Percentiles rank a stretch among this genome's conserved stretches.
Evolutionary conservation across 2,329 filamentous ascomycete species (phyloP).

Genomic region (Coleophoma eucalyptorum): DNA sequence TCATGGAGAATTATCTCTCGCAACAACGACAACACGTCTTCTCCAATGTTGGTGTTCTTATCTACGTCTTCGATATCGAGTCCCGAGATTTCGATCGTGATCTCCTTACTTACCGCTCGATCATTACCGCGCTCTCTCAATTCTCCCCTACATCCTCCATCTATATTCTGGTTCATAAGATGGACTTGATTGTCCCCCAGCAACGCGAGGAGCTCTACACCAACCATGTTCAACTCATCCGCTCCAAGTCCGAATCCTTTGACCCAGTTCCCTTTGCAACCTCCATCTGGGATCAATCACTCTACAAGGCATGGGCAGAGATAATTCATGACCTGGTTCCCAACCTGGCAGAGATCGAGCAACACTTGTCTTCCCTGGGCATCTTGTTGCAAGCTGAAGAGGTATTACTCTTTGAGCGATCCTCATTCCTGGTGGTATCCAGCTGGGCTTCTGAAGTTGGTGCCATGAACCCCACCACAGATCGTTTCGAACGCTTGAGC

Average conservation of each 20-base stretch:
- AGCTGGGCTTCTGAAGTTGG: constrained; percentile 78
- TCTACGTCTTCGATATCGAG: constrained; percentile 99
- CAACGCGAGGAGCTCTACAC: constrained; percentile 80
- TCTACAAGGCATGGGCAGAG: constrained; percentile 97
- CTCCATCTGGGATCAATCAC: constrained; percentile 96
- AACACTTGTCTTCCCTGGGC: constrained; percentile 77
- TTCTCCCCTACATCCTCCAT: constrained; percentile 78
- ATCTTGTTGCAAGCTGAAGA: constrained; percentile 89
- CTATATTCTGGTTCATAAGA: constrained; percentile 97
- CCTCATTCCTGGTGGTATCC: constrained; percentile 94
- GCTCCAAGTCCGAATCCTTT: constrained; percentile 70
- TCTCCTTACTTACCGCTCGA: constrained; percentile 85
- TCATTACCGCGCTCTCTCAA: constrained; percentile 84
- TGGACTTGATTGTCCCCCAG: constrained; percentile 86
- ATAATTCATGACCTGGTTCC: constrained; percentile 99
- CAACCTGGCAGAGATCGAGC: constrained; percentile 84
- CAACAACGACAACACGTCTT: constrained; percentile 96
- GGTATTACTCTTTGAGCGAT: constrained; percentile 90
- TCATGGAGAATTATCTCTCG: constrained; percentile 97
- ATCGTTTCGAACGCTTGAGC: constrained; percentile 90
- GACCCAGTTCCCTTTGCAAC: constrained; percentile 87
- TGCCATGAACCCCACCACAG: constrained; percentile 78
- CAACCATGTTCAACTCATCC: constrained; percentile 74
- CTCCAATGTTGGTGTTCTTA: constrained; percentile 91
- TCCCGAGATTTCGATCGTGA: constrained; percentile 92